These are phyloP conservation scores for Pichia paraexigua DNA, from an alignment of 805 yeast species.

Conservation along the genomic window DNA sequence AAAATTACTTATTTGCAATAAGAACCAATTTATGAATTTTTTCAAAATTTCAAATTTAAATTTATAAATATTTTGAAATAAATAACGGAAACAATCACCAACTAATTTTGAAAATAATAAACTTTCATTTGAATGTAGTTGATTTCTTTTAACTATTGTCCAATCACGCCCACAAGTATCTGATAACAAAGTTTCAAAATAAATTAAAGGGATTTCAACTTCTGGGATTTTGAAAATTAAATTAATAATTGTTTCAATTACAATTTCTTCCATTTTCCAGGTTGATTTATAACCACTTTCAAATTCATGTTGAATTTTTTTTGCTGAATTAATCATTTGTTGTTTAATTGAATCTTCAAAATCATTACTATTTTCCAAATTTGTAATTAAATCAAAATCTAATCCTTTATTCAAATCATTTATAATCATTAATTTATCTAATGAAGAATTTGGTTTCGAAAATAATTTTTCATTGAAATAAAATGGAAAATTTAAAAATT, in stretches of 20 bases:
- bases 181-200: slow-evolving; percentile 76
- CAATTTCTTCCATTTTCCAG: slow-evolving; percentile 87
- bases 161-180: slow-evolving; percentile 83
- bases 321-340: slow-evolving; percentile 26
- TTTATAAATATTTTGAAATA: slow-evolving; percentile 57
- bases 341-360: slow-evolving; percentile 20
- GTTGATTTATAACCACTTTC: slow-evolving; percentile 44
- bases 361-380: slow-evolving; percentile 22
- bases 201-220: slow-evolving; percentile 57
- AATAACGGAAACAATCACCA: slow-evolving; percentile 83
- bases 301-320: slow-evolving; percentile 33
- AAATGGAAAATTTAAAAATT: slow-evolving; percentile 62
- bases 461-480: slow-evolving; percentile 63
- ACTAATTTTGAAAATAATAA: slow-evolving; percentile 82
- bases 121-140: slow-evolving; percentile 19
- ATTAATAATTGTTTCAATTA: slow-evolving; percentile 73
- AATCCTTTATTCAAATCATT: slow-evolving; percentile 34
- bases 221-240: slow-evolving; percentile 70
- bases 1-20: slow-evolving; percentile 87
- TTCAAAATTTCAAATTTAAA: slow-evolving; percentile 71
- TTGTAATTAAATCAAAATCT: slow-evolving; percentile 27
- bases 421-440: slow-evolving; percentile 51
- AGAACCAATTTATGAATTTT: slow-evolving; percentile 81
- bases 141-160: slow-evolving; percentile 28
- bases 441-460: slow-evolving; percentile 65